These are phyloP conservation scores for Hypsizygus marmoreus DNA, from an alignment of 768 basidiomycete genomes.

Conservation along the genomic window DNA sequence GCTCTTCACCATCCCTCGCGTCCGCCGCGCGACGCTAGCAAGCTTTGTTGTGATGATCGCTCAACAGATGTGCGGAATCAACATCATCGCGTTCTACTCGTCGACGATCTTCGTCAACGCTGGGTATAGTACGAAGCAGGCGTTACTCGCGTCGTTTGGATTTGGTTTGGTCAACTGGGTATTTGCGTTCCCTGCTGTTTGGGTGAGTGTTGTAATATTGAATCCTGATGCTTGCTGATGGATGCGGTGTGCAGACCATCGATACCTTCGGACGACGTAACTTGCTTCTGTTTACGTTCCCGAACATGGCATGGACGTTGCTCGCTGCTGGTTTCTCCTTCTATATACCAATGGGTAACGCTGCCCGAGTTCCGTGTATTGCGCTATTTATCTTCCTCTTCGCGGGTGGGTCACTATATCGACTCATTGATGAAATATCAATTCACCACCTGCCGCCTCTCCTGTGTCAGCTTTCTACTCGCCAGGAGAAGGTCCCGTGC, in stretches of 20 bases:
- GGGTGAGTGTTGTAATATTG: slow-evolving; percentile 35
- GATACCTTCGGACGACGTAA: slow-evolving; percentile 81
- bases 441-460: neutral
- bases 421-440: neutral
- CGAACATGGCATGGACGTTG: slow-evolving; percentile 76
- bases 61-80: slow-evolving; percentile 85
- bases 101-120: slow-evolving; percentile 70
- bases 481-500: slow-evolving; percentile 88
- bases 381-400: slow-evolving; percentile 47
- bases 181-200: slow-evolving; percentile 68
- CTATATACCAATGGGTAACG: slow-evolving; percentile 39
- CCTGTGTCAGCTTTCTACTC: slow-evolving; percentile 61
- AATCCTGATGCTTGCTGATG: slow-evolving; percentile 12
- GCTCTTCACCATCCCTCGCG: slow-evolving; percentile 73
- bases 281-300: slow-evolving; percentile 76
- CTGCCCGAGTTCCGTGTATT: slow-evolving; percentile 44
- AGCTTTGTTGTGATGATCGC: slow-evolving; percentile 64
- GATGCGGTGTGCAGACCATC: slow-evolving; percentile 42
- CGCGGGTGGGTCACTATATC: slow-evolving; percentile 29
- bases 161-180: slow-evolving; percentile 69
- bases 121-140: slow-evolving; percentile 52
- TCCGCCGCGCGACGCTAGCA: slow-evolving; percentile 51
- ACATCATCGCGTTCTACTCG: slow-evolving; percentile 80
- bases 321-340: slow-evolving; percentile 78
- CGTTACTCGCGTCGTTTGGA: slow-evolving; percentile 67